Percentiles rank a stretch among this genome's conserved stretches.
phyloP scores from a whole-genome alignment of 495 filamentous ascomycete genomes.

The Pseudomonodictys pantanalensis region DNA sequence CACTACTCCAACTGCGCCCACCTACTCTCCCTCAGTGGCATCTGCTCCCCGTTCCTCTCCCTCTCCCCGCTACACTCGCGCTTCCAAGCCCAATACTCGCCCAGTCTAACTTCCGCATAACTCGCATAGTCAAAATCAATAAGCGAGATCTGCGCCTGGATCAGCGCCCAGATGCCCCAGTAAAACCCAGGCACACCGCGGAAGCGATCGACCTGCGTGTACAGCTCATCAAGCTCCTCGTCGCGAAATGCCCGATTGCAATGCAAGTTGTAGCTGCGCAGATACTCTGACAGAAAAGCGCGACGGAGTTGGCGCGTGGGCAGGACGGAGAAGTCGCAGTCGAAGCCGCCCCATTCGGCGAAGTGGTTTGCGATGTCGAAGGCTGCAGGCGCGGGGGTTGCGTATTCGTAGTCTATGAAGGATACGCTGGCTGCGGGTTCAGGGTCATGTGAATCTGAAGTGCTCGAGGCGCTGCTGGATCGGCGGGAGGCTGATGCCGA shows the following conservation, averaged over 20 bases:
- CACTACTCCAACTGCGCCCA: constrained; percentile 64
- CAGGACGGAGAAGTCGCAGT: constrained; percentile 83
- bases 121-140: constrained; percentile 97
- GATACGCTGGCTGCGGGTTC: constrained; percentile 52
- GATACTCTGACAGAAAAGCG: constrained; percentile 80
- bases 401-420: constrained; percentile 96
- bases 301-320: constrained; percentile 75
- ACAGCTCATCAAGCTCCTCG: constrained; percentile 62
- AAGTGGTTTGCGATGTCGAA: constrained; percentile 99
- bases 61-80: constrained; percentile 63
- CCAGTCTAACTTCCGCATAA: constrained; percentile 83
- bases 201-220: constrained; percentile 79
- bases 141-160: constrained; percentile 90
- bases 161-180: constrained; percentile 94
- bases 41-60: constrained; percentile 55
- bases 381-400: constrained; percentile 88
- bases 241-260: constrained; percentile 42
- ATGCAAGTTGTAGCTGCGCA: constrained; percentile 53
- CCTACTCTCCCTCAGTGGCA: constrained; percentile 72
- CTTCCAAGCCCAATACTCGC: constrained; percentile 97
- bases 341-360: constrained; percentile 96
- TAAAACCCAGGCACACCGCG: constrained; percentile 87
- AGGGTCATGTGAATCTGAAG: constrained; percentile 40
- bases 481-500: constrained; percentile 21
- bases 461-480: constrained; percentile 37